Evolutionary conservation across 2,329 filamentous ascomycete species (phyloP).

Genomic region (Pseudogymnoascus sp.): DNA sequence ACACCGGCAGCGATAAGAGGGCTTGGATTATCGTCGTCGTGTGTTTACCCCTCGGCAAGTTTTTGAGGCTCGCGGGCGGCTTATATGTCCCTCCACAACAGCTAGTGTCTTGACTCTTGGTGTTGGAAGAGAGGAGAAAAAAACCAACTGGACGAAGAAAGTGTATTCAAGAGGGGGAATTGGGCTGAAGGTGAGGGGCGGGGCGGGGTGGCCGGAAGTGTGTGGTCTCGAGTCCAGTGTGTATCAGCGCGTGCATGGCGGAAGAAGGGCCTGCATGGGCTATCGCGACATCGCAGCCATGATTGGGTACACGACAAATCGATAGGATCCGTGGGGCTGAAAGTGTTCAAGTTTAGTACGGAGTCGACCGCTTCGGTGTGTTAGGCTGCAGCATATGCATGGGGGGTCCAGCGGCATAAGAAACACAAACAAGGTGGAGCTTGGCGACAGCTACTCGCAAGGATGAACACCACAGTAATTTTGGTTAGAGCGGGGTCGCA

Average conservation of each 20-base stretch:
- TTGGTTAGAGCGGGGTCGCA: slow-evolving; percentile 1
- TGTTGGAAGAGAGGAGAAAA: slow-evolving; percentile 3
- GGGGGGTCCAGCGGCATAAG: neutral
- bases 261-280: neutral
- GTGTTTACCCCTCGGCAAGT: slow-evolving; percentile 7
- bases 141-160: slow-evolving; percentile 1
- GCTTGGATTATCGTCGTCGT: neutral
- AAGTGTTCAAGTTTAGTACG: neutral
- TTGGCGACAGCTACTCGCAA: slow-evolving; percentile 2
- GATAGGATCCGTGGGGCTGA: slow-evolving; percentile 7
- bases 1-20: neutral
- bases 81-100: slow-evolving; percentile 7
- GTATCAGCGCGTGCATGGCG: slow-evolving; percentile 4
- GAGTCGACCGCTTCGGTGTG: neutral
- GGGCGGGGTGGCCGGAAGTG: slow-evolving; percentile 2
- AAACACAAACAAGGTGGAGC: neutral
- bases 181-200: slow-evolving; percentile 10
- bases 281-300: neutral
- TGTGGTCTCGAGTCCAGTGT: neutral
- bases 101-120: neutral
- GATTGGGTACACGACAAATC: slow-evolving; percentile 3
- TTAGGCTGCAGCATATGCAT: slow-evolving; percentile 4
- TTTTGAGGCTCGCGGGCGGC: slow-evolving; percentile 4
- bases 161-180: neutral
- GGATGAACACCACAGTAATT: slow-evolving; percentile 2